Percentiles rank a stretch among this genome's conserved stretches.
Conservation (phyloP, 2,329 filamentous ascomycete species). For the Paracoccidioides brasiliensis region DNA sequence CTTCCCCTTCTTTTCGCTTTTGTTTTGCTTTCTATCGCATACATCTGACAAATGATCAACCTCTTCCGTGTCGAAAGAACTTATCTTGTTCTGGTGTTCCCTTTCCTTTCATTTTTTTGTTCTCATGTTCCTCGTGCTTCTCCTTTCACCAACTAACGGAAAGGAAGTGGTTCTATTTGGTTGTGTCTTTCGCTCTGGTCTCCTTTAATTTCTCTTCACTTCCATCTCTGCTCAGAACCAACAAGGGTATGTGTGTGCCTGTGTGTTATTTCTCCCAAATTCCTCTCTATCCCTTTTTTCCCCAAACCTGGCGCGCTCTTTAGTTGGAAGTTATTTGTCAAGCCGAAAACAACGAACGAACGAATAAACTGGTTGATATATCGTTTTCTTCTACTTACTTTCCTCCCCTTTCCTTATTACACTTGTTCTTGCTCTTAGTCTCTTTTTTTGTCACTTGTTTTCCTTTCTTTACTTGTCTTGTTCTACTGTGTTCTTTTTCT, state of each 20-base stretch:
- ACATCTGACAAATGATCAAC: neutral
- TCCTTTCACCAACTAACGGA: neutral
- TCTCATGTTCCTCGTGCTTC: slow-evolving; percentile 14
- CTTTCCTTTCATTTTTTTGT: slow-evolving; percentile 5
- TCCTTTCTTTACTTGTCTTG: too few relatives aligned
- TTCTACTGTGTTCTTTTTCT: too few relatives aligned
- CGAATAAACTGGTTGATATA: neutral
- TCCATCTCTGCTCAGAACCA: neutral
- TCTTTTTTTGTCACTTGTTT: slow-evolving; percentile 9
- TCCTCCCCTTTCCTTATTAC: slow-evolving; percentile 9
- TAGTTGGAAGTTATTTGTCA: neutral
- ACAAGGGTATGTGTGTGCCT: too few relatives aligned
- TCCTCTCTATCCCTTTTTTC: neutral
- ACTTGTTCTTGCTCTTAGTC: neutral
- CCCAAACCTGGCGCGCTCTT: neutral
- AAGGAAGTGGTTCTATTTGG: too few relatives aligned
- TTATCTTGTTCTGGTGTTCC: neutral
- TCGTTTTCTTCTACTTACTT: slow-evolving; percentile 8
- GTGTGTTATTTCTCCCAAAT: too few relatives aligned
- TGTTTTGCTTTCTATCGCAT: slow-evolving; percentile 13
- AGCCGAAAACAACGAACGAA: neutral
- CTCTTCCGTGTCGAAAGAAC: neutral
- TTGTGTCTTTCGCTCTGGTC: neutral
- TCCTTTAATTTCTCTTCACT: neutral
- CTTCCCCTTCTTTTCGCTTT: neutral